Percentiles rank a stretch among this genome's conserved stretches.
Conservation (phyloP, 2,329 filamentous ascomycete genomes). For the Cladorrhinum sp. region DNA sequence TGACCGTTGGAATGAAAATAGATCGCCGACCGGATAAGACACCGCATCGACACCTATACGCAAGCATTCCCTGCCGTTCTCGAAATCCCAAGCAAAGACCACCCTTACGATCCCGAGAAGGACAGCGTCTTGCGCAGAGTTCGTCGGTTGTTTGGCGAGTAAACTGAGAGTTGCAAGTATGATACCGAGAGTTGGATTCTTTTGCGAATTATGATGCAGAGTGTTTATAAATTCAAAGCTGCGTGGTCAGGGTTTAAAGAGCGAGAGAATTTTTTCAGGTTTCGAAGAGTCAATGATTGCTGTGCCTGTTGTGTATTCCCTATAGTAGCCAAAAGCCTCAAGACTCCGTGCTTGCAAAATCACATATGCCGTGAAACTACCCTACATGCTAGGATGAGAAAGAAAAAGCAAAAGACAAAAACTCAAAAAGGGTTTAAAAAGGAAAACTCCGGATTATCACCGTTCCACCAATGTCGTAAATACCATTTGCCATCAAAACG, state of each 20-base stretch:
- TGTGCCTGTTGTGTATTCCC: not conserved
- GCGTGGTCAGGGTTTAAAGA: not conserved
- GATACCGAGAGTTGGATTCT: not conserved
- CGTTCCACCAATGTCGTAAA: not conserved
- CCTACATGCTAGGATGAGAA: slow-evolving; percentile 9
- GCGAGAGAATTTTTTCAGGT: not conserved
- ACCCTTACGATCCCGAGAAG: slow-evolving; percentile 98
- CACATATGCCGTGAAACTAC: slow-evolving; percentile 5
- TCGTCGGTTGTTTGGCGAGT: slow-evolving; percentile 65
- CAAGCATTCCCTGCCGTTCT: slow-evolving; percentile 94
- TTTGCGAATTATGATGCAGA: not conserved
- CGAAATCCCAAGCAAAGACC: slow-evolving; percentile 97
- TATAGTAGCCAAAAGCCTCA: slow-evolving; percentile 1
- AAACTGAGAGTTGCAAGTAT: slow-evolving; percentile 29
- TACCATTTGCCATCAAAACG: not conserved
- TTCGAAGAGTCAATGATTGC: not conserved
- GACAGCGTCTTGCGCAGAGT: slow-evolving; percentile 94
- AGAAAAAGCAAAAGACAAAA: not conserved
- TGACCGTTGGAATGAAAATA: slow-evolving; percentile 38
- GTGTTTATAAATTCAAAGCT: not conserved
- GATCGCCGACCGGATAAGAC: slow-evolving; percentile 91
- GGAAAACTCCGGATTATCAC: not conserved
- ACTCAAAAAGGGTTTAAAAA: not conserved
- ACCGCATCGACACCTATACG: slow-evolving; percentile 85
- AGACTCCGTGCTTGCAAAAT: slow-evolving; percentile 1